Evolutionary conservation across 768 basidiomycete genomes (phyloP), one percentile per base, ranked within the genome.

Genomic region (Russula olivacea): DNA sequence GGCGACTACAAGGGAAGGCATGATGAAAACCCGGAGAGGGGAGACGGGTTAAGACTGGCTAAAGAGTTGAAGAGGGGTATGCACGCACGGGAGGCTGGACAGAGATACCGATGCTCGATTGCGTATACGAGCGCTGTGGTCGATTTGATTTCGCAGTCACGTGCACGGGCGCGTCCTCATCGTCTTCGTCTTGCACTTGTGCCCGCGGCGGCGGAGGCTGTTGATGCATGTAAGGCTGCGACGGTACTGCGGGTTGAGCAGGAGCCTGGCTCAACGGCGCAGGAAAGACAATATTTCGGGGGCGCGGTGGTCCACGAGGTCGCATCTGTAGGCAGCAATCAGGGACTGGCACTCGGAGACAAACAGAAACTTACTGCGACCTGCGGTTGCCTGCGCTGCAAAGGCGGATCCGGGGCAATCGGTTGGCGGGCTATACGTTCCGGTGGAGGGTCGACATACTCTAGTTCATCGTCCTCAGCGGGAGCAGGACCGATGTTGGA

Each of bases 1-100:
- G 68, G 69, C 0, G 71, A 73, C 70, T 73, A 61, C 0, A 38
- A 52, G n/a, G 10, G 9, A 7, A 12, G 0, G 38, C 38, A 15
- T 17, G 25, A 28, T n/a, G 43, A 45, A 11, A 45, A 34, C n/a
- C n/a, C n/a, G n/a, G n/a, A n/a, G n/a, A n/a, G 10, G n/a, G 17
- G 58, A 34, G 38, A 9, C 36, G 2, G 3, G 7, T 7, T 15
- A 14, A 8, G 7, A n/a, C 21, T 59, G 36, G 6, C 38, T 8
- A 58, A 19, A 15, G 6, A 38, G 15, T 4, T 25, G 12, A 21
- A 9, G 10, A 9, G 14, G n/a, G 11, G 17, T 41, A 41, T 5
- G 2, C 6, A 10, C 67, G 52, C 41, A 68, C 67, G 8, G 67
- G 67, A 36, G 67, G 56, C 34, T 68, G 58, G 41, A 68, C 65